Evolutionary conservation across 2,329 filamentous ascomycete genomes (phyloP), one percentile per base, ranked within the genome.

Genomic region (Cladosporium austrohemisphaericum): DNA sequence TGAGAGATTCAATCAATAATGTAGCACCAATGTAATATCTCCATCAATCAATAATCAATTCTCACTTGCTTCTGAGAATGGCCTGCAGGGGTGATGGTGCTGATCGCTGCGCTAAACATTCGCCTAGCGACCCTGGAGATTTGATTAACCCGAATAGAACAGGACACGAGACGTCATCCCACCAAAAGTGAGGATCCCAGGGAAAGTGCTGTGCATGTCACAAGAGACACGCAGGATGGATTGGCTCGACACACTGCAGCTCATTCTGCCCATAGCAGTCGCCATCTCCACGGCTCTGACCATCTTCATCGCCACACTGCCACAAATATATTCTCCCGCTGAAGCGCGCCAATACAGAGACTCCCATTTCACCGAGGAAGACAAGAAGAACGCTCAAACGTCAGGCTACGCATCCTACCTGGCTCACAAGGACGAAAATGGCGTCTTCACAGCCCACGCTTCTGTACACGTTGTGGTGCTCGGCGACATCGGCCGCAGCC

Each of bases 401-500:
- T 67, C 65, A 18, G 64, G 65, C 5, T 67, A 63, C 47, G 54
- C 47, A 11, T 62, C 57, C 50, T 66, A 56, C 53, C 41, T 56
- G 23, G 10, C 22, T 6, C 49, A 48, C 23, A 51, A 51, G 32
- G 52, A 61, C 26, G 38, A 32, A 8, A 45, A 58, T 41, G 60
- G 58, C 6, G 22, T 62, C 54, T 53, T 62, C 45, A 66, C 64
- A 41, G 57, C 61, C 29, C 70, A 76, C 51, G 69, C 73, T 28
- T 78, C 76, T 0, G 78, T 92, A 35, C 89, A 95, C 68, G 81
- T 98, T 45, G 77, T 98, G 13, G 93, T 98, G 14, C 79, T 98
- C 22, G 93, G 93, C 36, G 93, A 98, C 64, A 91, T 98, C 66
- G 93, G 93, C 31, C 83, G 91, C 37, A 97, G 92, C 65, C 93